A percentile compares a stretch with the other conserved stretches of the same genome.
Conservation (phyloP, 1,284 basidiomycete genomes). For the Cutaneotrichosporon daszewskae region DNA sequence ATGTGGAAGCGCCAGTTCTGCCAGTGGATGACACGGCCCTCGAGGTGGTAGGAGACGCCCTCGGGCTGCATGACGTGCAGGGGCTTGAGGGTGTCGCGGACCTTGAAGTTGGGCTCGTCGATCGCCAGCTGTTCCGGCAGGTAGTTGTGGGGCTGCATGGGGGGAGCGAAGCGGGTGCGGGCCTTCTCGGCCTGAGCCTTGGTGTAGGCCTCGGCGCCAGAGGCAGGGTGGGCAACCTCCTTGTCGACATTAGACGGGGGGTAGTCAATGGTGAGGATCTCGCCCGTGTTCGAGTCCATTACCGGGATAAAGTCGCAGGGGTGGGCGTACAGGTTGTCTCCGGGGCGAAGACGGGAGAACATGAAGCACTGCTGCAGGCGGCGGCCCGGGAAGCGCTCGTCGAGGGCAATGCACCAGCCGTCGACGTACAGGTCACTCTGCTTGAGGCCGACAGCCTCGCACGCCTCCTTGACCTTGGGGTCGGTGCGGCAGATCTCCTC, state of each 20-base stretch:
- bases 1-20: conserved; percentile 40
- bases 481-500: conserved; percentile 48
- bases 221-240: conserved; percentile 21
- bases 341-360: conserved; percentile 45
- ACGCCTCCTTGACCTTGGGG: conserved; percentile 42
- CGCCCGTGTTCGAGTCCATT: conserved; percentile 37
- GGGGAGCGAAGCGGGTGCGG: conserved; percentile 47
- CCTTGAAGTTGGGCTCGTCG: conserved; percentile 54
- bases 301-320: conserved; percentile 49
- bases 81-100: conserved; percentile 71
- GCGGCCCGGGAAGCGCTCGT: conserved; percentile 47
- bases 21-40: conserved; percentile 57
- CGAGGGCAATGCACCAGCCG: conserved; percentile 50
- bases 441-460: conserved; percentile 47
- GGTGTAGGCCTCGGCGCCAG: conserved; percentile 28
- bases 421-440: conserved; percentile 46
- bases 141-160: conserved; percentile 45
- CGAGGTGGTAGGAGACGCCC: conserved; percentile 81
- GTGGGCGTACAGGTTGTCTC: conserved; percentile 48
- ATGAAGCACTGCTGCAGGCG: conserved; percentile 49
- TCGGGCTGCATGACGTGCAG: conserved; percentile 83
- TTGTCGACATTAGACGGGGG: conserved; percentile 27
- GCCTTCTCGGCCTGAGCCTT: conserved; percentile 10
- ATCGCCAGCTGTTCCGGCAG: conserved; percentile 45
- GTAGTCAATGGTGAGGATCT: conserved; percentile 48